Evolutionary conservation across 1,284 basidiomycete species (phyloP).

Genomic region (Sutorius eximius): DNA sequence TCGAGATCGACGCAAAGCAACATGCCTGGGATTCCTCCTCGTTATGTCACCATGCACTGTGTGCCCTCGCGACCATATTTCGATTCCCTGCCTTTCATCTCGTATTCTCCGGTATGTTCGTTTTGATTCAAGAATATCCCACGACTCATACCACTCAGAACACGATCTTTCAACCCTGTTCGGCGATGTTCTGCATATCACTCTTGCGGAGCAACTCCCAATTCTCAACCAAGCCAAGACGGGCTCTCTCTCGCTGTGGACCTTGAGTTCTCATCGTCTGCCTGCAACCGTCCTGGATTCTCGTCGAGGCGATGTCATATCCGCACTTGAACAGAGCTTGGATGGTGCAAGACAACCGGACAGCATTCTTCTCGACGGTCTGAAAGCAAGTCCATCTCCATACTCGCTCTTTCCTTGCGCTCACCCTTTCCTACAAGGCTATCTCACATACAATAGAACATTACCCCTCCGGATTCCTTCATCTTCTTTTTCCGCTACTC

Average conservation of each 20-base stretch:
- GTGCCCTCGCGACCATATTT: constrained; percentile 49
- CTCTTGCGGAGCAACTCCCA: constrained; percentile 36
- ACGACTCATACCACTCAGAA: constrained; percentile 9
- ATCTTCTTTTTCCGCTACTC: constrained; percentile 37
- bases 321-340: constrained; percentile 38
- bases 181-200: constrained; percentile 37
- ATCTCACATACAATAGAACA: constrained; percentile 40
- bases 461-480: constrained; percentile 35
- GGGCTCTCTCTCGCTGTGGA: constrained; percentile 48
- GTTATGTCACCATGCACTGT: constrained; percentile 52
- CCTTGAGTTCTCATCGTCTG: constrained; percentile 48
- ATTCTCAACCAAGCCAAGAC: constrained; percentile 46
- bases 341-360: constrained; percentile 9
- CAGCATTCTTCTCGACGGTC: constrained; percentile 36
- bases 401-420: not conserved
- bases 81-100: constrained; percentile 43
- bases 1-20: constrained; percentile 39
- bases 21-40: constrained; percentile 41
- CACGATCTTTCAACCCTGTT: constrained; percentile 45
- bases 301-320: constrained; percentile 30
- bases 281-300: constrained; percentile 39
- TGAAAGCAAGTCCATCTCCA: constrained; percentile 39
- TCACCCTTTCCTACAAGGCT: constrained; percentile 35
- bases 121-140: constrained; percentile 14
- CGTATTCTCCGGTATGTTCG: constrained; percentile 52